Percentiles rank a stretch among this genome's conserved stretches.
phyloP scores from a whole-genome alignment of 225 moss, liverwort and hornwort species.

The Physcomitrellopsis africana region DNA sequence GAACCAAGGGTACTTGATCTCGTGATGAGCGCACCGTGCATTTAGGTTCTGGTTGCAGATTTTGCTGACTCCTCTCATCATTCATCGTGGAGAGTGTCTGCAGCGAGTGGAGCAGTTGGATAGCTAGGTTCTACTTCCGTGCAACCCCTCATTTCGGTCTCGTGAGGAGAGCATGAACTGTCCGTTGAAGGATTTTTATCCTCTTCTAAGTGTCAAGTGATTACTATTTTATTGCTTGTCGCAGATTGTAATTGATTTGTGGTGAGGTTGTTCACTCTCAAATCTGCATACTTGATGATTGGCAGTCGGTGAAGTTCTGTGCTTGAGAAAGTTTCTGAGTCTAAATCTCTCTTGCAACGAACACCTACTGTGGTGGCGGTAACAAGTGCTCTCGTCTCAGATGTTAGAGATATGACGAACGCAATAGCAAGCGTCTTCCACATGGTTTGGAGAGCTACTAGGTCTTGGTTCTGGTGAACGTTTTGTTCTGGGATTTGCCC shows the following conservation, averaged over 20 bases:
- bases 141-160: no score
- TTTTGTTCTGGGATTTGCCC: background rate
- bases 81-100: background rate
- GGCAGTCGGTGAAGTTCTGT: background rate
- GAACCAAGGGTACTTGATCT: no score
- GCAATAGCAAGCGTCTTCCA: background rate
- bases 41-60: background rate
- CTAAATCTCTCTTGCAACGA: no score
- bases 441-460: slow-evolving; percentile 29
- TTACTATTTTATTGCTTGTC: background rate
- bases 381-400: background rate
- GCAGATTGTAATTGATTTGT: no score
- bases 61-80: background rate
- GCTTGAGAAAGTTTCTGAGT: no score
- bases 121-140: no score
- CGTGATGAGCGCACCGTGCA: no score
- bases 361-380: no score
- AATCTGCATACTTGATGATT: background rate
- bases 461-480: slow-evolving; percentile 41
- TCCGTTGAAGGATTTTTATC: background rate
- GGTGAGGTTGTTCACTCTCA: no score
- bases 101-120: no score
- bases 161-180: background rate
- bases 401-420: slow-evolving; percentile 33
- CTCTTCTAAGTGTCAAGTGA: background rate